These are phyloP conservation scores for Phytophthora vignae DNA, from an alignment of 352 stramenopile species.

Conservation along the genomic window DNA sequence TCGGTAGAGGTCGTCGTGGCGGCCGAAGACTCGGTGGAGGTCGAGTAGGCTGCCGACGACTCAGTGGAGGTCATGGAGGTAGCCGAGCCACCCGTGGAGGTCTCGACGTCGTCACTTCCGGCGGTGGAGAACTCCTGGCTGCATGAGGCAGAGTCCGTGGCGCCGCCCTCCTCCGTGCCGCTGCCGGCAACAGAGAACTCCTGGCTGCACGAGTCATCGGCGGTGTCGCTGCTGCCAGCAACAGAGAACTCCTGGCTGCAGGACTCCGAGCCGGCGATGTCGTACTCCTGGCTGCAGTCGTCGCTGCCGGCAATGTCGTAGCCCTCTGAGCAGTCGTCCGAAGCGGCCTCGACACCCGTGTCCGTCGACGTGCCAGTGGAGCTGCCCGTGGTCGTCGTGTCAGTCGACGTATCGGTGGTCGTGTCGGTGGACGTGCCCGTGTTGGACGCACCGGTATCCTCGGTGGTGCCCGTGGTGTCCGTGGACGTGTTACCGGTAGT, in stretches of 20 bases:
- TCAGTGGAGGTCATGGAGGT: not conserved
- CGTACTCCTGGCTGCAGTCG: constrained; percentile 38
- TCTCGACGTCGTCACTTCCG: constrained; percentile 16
- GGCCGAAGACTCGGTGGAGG: not conserved
- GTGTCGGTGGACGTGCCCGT: constrained; percentile 5
- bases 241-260: constrained; percentile 44
- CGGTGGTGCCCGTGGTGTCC: constrained; percentile 3
- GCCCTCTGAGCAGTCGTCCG: constrained; percentile 32
- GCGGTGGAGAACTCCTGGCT: constrained; percentile 26
- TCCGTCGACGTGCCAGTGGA: constrained; percentile 12
- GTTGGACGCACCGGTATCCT: not conserved
- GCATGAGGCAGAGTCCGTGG: constrained; percentile 9
- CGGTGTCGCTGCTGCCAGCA: constrained; percentile 25
- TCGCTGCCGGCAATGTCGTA: constrained; percentile 44
- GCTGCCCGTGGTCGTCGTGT: constrained; percentile 4
- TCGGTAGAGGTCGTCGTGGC: constrained; percentile 11
- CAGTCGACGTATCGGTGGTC: not conserved
- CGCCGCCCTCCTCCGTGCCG: not conserved
- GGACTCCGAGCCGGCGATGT: constrained; percentile 36
- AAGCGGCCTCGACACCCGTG: constrained; percentile 17
- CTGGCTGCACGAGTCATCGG: constrained; percentile 39
- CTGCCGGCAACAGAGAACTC: constrained; percentile 31
- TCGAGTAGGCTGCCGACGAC: constrained; percentile 1
- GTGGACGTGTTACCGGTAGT: constrained; percentile 3
- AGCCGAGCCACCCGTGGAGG: no score